Evolutionary conservation across 495 filamentous ascomycete genomes (phyloP).

Genomic region (Xylaria castorea): DNA sequence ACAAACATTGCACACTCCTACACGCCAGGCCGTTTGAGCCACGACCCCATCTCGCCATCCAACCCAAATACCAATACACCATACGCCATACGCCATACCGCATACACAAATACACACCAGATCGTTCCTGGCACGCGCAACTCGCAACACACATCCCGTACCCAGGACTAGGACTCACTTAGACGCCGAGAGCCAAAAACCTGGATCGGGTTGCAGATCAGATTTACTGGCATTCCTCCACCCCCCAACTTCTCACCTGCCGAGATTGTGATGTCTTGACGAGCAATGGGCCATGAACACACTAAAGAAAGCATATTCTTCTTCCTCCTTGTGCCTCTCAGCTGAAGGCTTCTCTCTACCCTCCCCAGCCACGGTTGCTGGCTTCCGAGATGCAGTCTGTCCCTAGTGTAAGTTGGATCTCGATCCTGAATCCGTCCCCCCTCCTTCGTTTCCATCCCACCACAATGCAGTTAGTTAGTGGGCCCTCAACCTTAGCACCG

Average conservation of each 20-base stretch:
- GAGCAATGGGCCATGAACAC: constrained; percentile 43
- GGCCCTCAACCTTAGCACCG: constrained; percentile 21
- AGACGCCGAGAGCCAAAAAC: constrained; percentile 31
- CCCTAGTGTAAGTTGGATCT: constrained; percentile 64
- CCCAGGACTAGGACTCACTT: constrained; percentile 24
- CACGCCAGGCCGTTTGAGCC: constrained; percentile 37
- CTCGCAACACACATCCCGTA: constrained; percentile 25
- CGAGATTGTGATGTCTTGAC: constrained; percentile 42
- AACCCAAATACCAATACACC: constrained; percentile 22
- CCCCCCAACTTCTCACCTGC: constrained; percentile 23
- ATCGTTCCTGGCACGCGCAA: constrained; percentile 22
- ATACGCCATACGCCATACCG: constrained; percentile 16
- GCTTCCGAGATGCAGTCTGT: constrained; percentile 65
- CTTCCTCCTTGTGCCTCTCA: constrained; percentile 41
- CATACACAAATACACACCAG: constrained; percentile 17
- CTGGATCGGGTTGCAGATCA: constrained; percentile 27
- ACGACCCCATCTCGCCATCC: constrained; percentile 26
- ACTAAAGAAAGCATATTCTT: constrained; percentile 43
- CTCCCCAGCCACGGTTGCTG: constrained; percentile 42
- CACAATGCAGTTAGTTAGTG: constrained; percentile 26
- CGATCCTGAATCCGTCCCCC: constrained; percentile 12
- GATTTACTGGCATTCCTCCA: constrained; percentile 38
- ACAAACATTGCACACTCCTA: constrained; percentile 33
- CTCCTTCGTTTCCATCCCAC: constrained; percentile 15
- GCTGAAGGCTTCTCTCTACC: constrained; percentile 47